Percentiles rank a stretch among this genome's conserved stretches.
Evolutionary conservation across 495 filamentous ascomycete genomes (phyloP).

Genomic region (Trichoderma asperelloides): DNA sequence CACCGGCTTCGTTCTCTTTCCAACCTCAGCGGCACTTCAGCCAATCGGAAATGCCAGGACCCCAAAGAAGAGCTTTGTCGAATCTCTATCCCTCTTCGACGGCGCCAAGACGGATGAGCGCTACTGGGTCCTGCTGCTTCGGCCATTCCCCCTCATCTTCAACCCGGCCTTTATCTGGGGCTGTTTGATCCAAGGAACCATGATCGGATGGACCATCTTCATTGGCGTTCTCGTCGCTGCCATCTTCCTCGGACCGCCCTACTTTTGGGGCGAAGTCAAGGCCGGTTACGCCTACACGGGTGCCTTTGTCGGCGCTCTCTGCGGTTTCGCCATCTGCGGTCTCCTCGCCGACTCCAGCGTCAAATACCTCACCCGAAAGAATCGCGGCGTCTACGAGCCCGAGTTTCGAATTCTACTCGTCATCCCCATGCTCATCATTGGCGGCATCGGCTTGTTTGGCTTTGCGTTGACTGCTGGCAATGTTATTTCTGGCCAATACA

Average conservation of each 20-base stretch:
- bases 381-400: slow-evolving; percentile 79
- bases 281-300: slow-evolving; percentile 85
- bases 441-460: slow-evolving; percentile 71
- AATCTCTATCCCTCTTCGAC: slow-evolving; percentile 63
- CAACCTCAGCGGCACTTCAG: not conserved
- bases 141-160: slow-evolving; percentile 54
- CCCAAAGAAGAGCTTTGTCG: slow-evolving; percentile 41
- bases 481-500: slow-evolving; percentile 46
- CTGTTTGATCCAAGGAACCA: slow-evolving; percentile 77
- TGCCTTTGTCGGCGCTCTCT: slow-evolving; percentile 72
- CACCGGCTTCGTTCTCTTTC: slow-evolving; percentile 3
- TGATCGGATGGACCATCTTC: slow-evolving; percentile 93
- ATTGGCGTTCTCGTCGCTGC: slow-evolving; percentile 80
- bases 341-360: slow-evolving; percentile 64
- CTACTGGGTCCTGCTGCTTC: slow-evolving; percentile 56
- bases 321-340: slow-evolving; percentile 72
- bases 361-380: slow-evolving; percentile 58
- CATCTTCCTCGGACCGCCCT: slow-evolving; percentile 70
- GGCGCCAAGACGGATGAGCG: slow-evolving; percentile 60
- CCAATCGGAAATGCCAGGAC: slow-evolving; percentile 6
- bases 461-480: slow-evolving; percentile 61
- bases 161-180: slow-evolving; percentile 88
- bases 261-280: slow-evolving; percentile 72
- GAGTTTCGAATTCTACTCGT: slow-evolving; percentile 82
- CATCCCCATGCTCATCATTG: slow-evolving; percentile 68